A percentile compares a stretch with the other conserved stretches of the same genome.
Conservation (phyloP, 2,329 filamentous ascomycete genomes). For the Eurotiales sp. region DNA sequence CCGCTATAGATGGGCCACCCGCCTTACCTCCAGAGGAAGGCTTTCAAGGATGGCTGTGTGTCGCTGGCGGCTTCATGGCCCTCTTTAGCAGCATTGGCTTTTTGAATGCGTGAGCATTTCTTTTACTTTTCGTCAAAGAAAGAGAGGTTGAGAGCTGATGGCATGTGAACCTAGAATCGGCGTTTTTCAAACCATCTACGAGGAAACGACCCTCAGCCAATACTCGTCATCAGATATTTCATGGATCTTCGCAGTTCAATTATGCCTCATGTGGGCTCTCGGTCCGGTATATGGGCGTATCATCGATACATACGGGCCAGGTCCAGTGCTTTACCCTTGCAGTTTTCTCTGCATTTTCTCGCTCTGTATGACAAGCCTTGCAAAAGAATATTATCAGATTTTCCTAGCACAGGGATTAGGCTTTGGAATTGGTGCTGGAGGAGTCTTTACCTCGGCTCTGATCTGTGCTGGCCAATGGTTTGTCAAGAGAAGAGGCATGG, state of each 20-base stretch:
- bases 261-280: constrained; percentile 43
- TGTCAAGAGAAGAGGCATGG: constrained; percentile 47
- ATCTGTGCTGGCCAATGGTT: constrained; percentile 51
- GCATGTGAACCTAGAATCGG: constrained; percentile 21
- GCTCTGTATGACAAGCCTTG: constrained; percentile 44
- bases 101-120: constrained; percentile 15
- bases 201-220: constrained; percentile 17
- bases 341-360: constrained; percentile 39
- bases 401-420: constrained; percentile 45
- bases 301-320: constrained; percentile 42
- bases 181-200: constrained; percentile 25
- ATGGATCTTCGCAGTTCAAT: constrained; percentile 39
- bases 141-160: too few relatives aligned
- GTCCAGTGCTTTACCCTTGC: constrained; percentile 35
- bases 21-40: constrained; percentile 29
- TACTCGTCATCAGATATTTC: constrained; percentile 36
- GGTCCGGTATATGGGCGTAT: constrained; percentile 43
- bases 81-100: constrained; percentile 29
- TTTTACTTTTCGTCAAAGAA: neutral
- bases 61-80: constrained; percentile 27
- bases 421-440: constrained; percentile 39
- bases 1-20: constrained; percentile 29
- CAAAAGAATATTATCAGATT: constrained; percentile 41
- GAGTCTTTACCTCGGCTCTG: constrained; percentile 3
- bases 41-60: constrained; percentile 29